Percentiles rank a stretch among this genome's conserved stretches.
Conservation (phyloP, 1,284 basidiomycete species). For the Rhizoctonia solani region DNA sequence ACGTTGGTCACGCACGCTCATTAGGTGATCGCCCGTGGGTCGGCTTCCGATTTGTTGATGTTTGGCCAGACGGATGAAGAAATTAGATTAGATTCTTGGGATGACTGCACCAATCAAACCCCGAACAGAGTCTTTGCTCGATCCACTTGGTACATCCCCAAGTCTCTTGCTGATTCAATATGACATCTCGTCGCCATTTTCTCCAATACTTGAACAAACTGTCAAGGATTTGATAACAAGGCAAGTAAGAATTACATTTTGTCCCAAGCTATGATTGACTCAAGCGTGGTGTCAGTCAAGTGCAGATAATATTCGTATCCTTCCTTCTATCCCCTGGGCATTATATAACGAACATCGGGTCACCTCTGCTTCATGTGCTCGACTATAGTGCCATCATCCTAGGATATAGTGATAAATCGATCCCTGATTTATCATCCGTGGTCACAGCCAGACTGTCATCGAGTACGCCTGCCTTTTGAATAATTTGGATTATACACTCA, state of each 20-base stretch:
- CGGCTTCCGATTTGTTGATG: neutral
- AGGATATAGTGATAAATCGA: neutral
- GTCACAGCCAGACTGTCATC: neutral
- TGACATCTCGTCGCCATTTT: slow-evolving; percentile 3
- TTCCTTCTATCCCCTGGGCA: neutral
- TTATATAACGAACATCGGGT: neutral
- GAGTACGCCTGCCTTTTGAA: neutral
- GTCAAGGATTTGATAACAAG: slow-evolving; percentile 1
- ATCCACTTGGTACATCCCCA: slow-evolving; percentile 2
- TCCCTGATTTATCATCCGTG: neutral
- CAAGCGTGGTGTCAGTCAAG: neutral
- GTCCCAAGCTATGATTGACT: neutral
- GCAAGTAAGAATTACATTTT: neutral
- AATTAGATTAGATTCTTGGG: neutral
- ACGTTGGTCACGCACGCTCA: neutral
- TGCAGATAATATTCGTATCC: slow-evolving; percentile 12
- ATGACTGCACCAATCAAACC: neutral
- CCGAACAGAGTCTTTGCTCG: neutral
- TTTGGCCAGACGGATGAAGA: neutral
- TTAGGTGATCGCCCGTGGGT: neutral
- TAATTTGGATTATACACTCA: neutral
- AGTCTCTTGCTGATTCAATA: slow-evolving; percentile 14
- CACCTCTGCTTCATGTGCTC: neutral
- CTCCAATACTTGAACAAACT: neutral
- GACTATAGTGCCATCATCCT: slow-evolving; percentile 2